Percentiles rank a stretch among this genome's conserved stretches.
Conservation (phyloP, 306 rosid genomes). For the Erythrophleum fordii region DNA sequence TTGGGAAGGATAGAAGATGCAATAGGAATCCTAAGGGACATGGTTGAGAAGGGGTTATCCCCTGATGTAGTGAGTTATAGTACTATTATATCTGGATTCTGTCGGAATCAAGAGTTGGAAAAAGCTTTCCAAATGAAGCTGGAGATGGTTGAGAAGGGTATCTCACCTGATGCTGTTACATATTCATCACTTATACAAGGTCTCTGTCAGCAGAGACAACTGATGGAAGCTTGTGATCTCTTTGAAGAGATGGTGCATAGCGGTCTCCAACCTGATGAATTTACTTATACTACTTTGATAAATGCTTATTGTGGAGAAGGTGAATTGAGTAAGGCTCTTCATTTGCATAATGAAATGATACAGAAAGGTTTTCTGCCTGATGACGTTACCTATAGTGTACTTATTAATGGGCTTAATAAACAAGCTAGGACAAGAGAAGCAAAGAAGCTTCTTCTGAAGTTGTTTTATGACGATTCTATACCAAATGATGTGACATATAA, state of each 20-base stretch:
- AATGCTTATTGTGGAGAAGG: conserved; percentile 82
- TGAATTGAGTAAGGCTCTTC: conserved; percentile 71
- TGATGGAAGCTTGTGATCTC: conserved; percentile 70
- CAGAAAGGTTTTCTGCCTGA: conserved; percentile 78
- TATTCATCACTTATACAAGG: conserved; percentile 88
- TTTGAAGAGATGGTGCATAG: conserved; percentile 67
- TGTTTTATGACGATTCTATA: conserved; percentile 73
- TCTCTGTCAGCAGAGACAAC: conserved; percentile 68
- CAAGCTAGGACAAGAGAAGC: conserved; percentile 87
- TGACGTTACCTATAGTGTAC: conserved; percentile 86
- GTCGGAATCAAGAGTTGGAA: conserved; percentile 65
- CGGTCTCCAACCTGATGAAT: conserved; percentile 67
- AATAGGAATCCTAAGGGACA: conserved; percentile 55
- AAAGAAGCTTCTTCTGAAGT: conserved; percentile 83
- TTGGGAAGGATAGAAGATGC: conserved; percentile 79
- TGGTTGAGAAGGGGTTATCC: conserved; percentile 61
- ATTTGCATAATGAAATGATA: conserved; percentile 81
- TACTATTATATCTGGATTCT: conserved; percentile 80
- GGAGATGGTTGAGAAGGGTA: conserved; percentile 74
- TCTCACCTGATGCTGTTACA: conserved; percentile 66
- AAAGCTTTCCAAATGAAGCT: conserved; percentile 70
- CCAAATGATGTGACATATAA: conserved; percentile 72
- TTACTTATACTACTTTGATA: conserved; percentile 82
- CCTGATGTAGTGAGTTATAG: conserved; percentile 88
- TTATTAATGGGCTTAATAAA: conserved; percentile 86